Percentiles rank a stretch among this genome's conserved stretches.
phyloP scores from a whole-genome alignment of 495 filamentous ascomycete genomes.

The Lophiostoma macrostomum region DNA sequence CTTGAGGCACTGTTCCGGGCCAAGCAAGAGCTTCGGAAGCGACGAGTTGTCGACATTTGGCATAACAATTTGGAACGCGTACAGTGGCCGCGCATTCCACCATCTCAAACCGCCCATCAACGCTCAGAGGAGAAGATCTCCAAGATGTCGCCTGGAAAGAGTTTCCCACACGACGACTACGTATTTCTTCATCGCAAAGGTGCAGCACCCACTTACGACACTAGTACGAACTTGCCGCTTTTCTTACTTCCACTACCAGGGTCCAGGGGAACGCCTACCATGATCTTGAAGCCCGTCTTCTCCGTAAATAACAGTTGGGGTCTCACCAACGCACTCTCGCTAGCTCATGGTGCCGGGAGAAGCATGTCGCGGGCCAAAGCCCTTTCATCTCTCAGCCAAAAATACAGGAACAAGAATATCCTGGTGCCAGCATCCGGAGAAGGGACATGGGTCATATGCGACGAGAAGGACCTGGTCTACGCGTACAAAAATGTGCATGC shows the following conservation, averaged over 20 bases:
- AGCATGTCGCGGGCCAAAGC: slow-evolving; percentile 40
- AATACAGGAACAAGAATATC: slow-evolving; percentile 24
- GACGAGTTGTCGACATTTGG: slow-evolving; percentile 42
- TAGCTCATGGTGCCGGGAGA: slow-evolving; percentile 43
- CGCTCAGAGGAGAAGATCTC: not conserved
- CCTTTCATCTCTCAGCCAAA: slow-evolving; percentile 20
- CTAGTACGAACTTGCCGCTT: slow-evolving; percentile 18
- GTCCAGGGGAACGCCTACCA: slow-evolving; percentile 41
- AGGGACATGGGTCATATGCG: slow-evolving; percentile 43
- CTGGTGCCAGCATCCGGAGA: slow-evolving; percentile 9
- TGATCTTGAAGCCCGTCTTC: slow-evolving; percentile 39
- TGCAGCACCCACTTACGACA: slow-evolving; percentile 37
- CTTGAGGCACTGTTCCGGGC: slow-evolving; percentile 9
- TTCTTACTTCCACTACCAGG: slow-evolving; percentile 42
- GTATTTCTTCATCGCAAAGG: slow-evolving; percentile 46
- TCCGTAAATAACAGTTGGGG: slow-evolving; percentile 26
- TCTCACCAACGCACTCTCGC: slow-evolving; percentile 33
- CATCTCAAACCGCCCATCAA: not conserved
- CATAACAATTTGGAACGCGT: slow-evolving; percentile 41
- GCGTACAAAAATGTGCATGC: slow-evolving; percentile 43
- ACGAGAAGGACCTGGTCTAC: slow-evolving; percentile 43
- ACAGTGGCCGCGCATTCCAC: slow-evolving; percentile 37
- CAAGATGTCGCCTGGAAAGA: not conserved
- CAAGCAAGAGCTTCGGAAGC: slow-evolving; percentile 25
- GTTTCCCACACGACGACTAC: not conserved